Evolutionary conservation across 108 stramenopile species (phyloP).

Genomic region (Phaeodactylum tricornutum): DNA sequence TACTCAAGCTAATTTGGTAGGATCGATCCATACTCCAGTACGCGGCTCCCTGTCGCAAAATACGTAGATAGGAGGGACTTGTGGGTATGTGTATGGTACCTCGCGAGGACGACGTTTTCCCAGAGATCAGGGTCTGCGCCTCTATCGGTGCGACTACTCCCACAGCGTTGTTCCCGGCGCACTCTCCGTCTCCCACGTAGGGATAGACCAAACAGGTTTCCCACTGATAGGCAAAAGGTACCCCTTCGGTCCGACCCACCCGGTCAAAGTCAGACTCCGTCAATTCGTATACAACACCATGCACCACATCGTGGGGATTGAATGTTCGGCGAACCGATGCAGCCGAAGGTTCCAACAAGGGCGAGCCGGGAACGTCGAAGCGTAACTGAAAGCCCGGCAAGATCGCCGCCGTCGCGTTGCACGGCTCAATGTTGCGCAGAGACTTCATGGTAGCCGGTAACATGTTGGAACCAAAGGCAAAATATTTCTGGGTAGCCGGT

Average conservation of each 20-base stretch:
- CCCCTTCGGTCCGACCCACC: conserved; percentile 62
- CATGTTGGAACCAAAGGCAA: conserved; percentile 72
- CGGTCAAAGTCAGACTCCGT: conserved; percentile 49
- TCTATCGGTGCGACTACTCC: conserved; percentile 13
- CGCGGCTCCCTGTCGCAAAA: conserved; percentile 48
- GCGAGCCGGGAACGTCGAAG: conserved; percentile 35
- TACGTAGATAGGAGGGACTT: conserved; percentile 48
- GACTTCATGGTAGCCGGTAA: conserved; percentile 51
- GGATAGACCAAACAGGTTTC: conserved; percentile 44
- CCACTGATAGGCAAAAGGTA: conserved; percentile 58
- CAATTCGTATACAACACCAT: conserved; percentile 64
- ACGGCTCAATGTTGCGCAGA: conserved; percentile 26
- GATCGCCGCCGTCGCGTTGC: conserved; percentile 42
- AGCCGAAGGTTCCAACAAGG: conserved; percentile 38
- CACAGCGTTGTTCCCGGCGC: conserved; percentile 9
- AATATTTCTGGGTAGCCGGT: conserved; percentile 67
- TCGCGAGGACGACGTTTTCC: background rate
- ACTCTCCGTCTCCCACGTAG: conserved; percentile 39
- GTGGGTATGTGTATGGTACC: conserved; percentile 27
- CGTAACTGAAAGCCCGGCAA: conserved; percentile 38
- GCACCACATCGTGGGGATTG: conserved; percentile 24
- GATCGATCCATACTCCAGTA: conserved; percentile 46
- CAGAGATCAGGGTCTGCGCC: conserved; percentile 43
- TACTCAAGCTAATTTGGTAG: conserved; percentile 34
- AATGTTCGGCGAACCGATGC: conserved; percentile 57